Conservation (phyloP, 116 monocot species). For the Papilionanthe hybrid region DNA sequence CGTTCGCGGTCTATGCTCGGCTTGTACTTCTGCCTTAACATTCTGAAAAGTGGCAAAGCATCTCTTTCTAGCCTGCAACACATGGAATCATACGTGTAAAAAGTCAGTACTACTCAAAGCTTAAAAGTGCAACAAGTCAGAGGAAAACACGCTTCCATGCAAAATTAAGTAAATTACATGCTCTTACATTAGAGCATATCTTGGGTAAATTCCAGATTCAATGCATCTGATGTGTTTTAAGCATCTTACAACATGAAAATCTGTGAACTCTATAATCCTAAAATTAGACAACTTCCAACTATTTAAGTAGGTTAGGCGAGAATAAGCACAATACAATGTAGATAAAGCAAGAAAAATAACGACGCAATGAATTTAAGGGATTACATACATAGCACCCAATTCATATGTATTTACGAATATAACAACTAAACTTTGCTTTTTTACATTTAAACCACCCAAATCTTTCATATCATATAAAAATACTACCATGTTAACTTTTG, state of each 20-base stretch:
- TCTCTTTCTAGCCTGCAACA: conserved; percentile 80
- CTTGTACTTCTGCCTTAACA: conserved; percentile 80
- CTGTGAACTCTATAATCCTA: background rate
- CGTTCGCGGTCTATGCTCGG: conserved; percentile 76
- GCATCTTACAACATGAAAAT: background rate
- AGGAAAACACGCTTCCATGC: background rate
- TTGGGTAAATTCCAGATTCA: background rate
- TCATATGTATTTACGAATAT: no score
- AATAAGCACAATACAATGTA: background rate
- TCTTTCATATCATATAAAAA: no score
- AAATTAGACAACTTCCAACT: background rate
- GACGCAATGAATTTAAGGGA: no score
- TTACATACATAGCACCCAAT: no score
- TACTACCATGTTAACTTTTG: no score
- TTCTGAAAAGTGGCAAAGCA: conserved; percentile 82
- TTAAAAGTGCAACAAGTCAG: background rate
- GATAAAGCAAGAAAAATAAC: no score
- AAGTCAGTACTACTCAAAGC: background rate
- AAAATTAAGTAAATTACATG: background rate
- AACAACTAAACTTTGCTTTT: no score
- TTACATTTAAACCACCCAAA: no score
- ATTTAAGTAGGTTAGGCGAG: background rate
- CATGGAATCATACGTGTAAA: conserved; percentile 2
- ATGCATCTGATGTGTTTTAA: background rate
- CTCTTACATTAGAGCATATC: background rate